A percentile compares a stretch with the other conserved stretches of the same genome.
Conservation (phyloP, 179 eudicot genomes). For the Monotropa hypopitys region DNA sequence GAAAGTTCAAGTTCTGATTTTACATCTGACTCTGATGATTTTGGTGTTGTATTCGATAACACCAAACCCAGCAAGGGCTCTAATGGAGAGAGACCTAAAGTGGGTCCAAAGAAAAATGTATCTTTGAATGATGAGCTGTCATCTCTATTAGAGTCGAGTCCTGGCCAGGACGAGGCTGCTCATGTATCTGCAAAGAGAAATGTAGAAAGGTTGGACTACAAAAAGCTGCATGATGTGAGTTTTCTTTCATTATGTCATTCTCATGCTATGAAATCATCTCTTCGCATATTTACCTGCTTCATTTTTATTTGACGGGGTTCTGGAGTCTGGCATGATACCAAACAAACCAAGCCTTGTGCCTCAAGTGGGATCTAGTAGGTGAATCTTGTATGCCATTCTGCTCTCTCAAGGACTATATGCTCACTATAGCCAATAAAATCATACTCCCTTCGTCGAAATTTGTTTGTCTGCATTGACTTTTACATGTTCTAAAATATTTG, state of each 20-base stretch:
- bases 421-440: too few species aligned
- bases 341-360: too few species aligned
- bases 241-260: neutral
- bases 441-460: too few species aligned
- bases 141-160: conserved; percentile 27
- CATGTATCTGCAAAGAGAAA: conserved; percentile 42
- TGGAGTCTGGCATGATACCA: neutral
- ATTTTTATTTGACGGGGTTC: neutral
- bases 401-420: too few species aligned
- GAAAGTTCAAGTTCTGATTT: conserved; percentile 80
- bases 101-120: conserved; percentile 6
- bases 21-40: conserved; percentile 81
- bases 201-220: conserved; percentile 75
- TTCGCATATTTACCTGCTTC: neutral
- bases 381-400: too few species aligned
- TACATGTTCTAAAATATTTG: too few species aligned
- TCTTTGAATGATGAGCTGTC: conserved; percentile 20
- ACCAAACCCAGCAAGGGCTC: conserved; percentile 8
- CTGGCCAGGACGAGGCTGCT: conserved; percentile 22
- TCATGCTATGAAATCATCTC: neutral
- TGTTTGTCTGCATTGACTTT: too few species aligned
- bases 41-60: conserved; percentile 30
- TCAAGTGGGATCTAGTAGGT: too few species aligned
- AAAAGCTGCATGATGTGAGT: conserved; percentile 90
- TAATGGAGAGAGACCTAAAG: conserved; percentile 7